Conservation (phyloP, 2,329 filamentous ascomycete species). For the Colletotrichum nymphaeae region DNA sequence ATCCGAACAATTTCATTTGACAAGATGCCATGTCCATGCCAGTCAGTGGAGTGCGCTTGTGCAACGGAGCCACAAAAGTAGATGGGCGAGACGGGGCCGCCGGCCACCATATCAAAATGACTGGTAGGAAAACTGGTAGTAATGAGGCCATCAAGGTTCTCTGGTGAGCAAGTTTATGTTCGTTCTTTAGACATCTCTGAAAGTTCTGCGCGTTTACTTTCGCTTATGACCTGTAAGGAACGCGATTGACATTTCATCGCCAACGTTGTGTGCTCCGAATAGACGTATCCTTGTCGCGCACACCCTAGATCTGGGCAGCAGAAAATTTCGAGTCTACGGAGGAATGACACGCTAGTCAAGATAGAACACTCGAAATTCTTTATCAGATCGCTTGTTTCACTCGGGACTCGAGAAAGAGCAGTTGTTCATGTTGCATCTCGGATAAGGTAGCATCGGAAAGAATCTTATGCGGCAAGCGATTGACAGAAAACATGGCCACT, state of each 20-base stretch:
- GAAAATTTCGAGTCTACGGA: not conserved
- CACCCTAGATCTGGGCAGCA: not conserved
- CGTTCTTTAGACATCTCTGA: not conserved
- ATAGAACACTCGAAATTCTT: not conserved
- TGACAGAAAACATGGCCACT: not conserved
- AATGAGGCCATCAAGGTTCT: constrained; percentile 7
- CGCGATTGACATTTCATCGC: not conserved
- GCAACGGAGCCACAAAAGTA: not conserved
- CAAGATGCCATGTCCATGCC: not conserved
- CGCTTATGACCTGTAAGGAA: too few relatives aligned
- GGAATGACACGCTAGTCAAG: not conserved
- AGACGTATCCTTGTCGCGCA: not conserved
- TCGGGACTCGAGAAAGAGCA: not conserved
- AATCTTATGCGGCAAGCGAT: not conserved
- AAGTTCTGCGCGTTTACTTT: not conserved
- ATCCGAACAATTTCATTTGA: not conserved
- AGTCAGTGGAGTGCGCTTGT: constrained; percentile 14
- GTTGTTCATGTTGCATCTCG: not conserved
- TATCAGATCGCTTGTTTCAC: not conserved
- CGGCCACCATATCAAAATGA: not conserved
- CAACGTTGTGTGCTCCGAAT: not conserved
- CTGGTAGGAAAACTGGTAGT: not conserved
- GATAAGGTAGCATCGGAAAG: not conserved
- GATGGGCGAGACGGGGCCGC: constrained; percentile 8
- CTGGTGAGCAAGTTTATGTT: not conserved